A percentile compares a stretch with the other conserved stretches of the same genome.
Conservation (phyloP, 108 stramenopile species). For the Pseudonitzschia multiseries region DNA sequence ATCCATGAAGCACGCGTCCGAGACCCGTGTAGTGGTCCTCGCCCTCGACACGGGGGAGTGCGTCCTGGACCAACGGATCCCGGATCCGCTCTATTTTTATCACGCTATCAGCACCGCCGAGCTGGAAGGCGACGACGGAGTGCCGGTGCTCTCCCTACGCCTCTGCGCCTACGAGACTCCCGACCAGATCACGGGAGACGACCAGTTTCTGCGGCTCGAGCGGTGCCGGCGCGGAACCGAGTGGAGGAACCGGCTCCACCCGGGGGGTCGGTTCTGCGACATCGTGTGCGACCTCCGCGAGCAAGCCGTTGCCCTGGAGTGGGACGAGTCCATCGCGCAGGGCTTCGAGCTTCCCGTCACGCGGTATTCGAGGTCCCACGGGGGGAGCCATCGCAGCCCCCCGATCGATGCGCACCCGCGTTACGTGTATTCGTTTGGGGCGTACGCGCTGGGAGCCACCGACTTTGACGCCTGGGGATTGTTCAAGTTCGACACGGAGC, state of each 20-base stretch:
- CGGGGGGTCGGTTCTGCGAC: conserved; percentile 43
- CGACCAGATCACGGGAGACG: conserved; percentile 34
- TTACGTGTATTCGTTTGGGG: conserved; percentile 41
- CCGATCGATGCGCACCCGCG: conserved; percentile 26
- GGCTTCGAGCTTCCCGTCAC: conserved; percentile 44
- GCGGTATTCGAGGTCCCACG: conserved; percentile 28
- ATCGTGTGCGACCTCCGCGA: conserved; percentile 22
- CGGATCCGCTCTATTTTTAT: conserved; percentile 41
- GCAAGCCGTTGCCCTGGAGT: conserved; percentile 12
- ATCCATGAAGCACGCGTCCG: conserved; percentile 26
- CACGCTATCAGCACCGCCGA: conserved; percentile 36
- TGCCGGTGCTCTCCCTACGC: conserved; percentile 19
- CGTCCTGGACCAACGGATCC: conserved; percentile 30
- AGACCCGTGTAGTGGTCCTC: conserved; percentile 32
- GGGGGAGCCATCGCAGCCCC: background rate
- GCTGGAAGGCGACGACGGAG: background rate
- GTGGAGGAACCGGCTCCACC: conserved; percentile 24
- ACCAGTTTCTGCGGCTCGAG: conserved; percentile 43
- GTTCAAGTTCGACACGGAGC: conserved; percentile 45
- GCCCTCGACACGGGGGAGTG: conserved; percentile 25
- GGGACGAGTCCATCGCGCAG: conserved; percentile 28
- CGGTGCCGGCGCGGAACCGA: conserved; percentile 18
- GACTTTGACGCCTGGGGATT: conserved; percentile 45
- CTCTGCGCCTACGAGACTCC: conserved; percentile 41
- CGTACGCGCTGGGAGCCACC: conserved; percentile 31